Percentiles rank a stretch among this genome's conserved stretches.
phyloP scores from a whole-genome alignment of 352 stramenopile species.

The Phytophthora litchii region DNA sequence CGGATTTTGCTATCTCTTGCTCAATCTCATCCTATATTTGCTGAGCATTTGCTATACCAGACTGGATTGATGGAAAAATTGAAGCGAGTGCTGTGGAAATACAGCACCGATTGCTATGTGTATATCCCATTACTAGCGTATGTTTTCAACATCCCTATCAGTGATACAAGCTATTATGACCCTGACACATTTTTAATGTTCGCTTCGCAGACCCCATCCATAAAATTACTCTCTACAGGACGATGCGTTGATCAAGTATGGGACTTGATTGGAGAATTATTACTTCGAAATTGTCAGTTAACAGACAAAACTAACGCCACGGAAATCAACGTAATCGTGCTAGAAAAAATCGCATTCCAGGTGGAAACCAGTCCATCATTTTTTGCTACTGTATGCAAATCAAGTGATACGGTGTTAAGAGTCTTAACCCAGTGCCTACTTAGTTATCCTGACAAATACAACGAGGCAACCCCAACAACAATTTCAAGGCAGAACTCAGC shows the following conservation, averaged over 20 bases:
- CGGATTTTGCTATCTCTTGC: conserved; percentile 68
- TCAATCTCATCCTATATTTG: conserved; percentile 54
- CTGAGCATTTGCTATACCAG: conserved; percentile 49
- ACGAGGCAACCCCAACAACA: not conserved
- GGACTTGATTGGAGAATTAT: conserved; percentile 63
- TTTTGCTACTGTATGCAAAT: conserved; percentile 58
- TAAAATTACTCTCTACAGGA: conserved; percentile 18
- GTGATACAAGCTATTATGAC: conserved; percentile 64
- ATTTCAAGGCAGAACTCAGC: not conserved
- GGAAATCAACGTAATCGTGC: conserved; percentile 45
- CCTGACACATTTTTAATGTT: conserved; percentile 35
- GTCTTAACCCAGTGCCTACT: conserved; percentile 43
- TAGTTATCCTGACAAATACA: conserved; percentile 1
- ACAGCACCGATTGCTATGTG: conserved; percentile 52
- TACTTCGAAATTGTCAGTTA: conserved; percentile 54
- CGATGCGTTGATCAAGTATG: conserved; percentile 60
- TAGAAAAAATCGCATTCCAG: conserved; percentile 57
- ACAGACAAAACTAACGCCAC: conserved; percentile 28
- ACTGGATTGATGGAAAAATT: conserved; percentile 38
- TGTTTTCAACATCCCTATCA: conserved; percentile 61
- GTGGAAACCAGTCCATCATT: conserved; percentile 54
- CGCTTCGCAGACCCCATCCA: conserved; percentile 30
- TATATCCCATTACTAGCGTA: conserved; percentile 73
- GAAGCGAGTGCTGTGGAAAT: conserved; percentile 48
- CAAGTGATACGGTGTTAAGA: conserved; percentile 51